phyloP scores from a whole-genome alignment of 805 yeast genomes.

The Saccharomyces kudriavzevii region DNA sequence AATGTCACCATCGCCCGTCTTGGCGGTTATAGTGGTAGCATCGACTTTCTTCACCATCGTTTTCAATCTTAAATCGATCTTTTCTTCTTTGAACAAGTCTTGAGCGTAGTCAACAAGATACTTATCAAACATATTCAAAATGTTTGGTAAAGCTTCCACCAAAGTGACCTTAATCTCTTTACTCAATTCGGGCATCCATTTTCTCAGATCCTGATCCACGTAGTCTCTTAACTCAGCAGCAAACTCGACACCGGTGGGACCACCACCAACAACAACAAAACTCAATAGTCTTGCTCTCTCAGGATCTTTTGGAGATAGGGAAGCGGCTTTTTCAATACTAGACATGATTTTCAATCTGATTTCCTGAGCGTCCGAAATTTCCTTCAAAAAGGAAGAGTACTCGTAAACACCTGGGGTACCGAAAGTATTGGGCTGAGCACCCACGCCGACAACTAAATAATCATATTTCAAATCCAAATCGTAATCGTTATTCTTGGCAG shows the following conservation, averaged over 20 bases:
- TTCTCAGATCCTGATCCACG: slow-evolving; percentile 79
- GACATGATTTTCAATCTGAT: slow-evolving; percentile 79
- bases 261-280: slow-evolving; percentile 94
- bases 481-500: slow-evolving; percentile 34
- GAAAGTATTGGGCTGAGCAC: slow-evolving; percentile 90
- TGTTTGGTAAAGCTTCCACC: slow-evolving; percentile 87
- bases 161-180: slow-evolving; percentile 75
- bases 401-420: slow-evolving; percentile 93
- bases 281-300: slow-evolving; percentile 80
- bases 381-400: slow-evolving; percentile 82
- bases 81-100: slow-evolving; percentile 57
- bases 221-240: slow-evolving; percentile 96
- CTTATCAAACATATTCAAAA: slow-evolving; percentile 65
- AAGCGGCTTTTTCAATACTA: slow-evolving; percentile 79
- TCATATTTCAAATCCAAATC: slow-evolving; percentile 55
- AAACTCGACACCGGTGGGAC: slow-evolving; percentile 97
- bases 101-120: slow-evolving; percentile 71
- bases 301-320: slow-evolving; percentile 60
- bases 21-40: slow-evolving; percentile 60
- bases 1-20: slow-evolving; percentile 53
- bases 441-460: slow-evolving; percentile 84
- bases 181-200: slow-evolving; percentile 83
- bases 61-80: slow-evolving; percentile 69
- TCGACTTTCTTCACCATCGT: slow-evolving; percentile 86
- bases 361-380: slow-evolving; percentile 77